Base-by-base conservation (phyloP, 306 rosid species). In the Dalbergia cochinchinensis region DNA sequence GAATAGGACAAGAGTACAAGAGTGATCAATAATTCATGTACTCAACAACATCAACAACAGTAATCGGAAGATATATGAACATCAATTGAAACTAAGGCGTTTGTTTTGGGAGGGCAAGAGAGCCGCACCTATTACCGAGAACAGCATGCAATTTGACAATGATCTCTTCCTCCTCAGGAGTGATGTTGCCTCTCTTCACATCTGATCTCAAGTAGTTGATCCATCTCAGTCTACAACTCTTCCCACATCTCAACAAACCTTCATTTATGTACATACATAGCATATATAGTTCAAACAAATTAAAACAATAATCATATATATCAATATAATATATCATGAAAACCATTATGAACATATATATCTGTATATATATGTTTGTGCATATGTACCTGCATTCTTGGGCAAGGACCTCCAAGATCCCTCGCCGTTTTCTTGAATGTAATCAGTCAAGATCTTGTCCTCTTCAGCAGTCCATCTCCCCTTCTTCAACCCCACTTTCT, bases 381-480 rank as follows among this genome's bases (percentile, higher is more conserved):
- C 7, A 35, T 19, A 31, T 4, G 16, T 82, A 89, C 97, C 96
- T 42, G 98, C 97, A 85, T 94, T 90, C 68, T 90, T 89, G 82
- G 98, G 97, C 68, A 94, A 82, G 41, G 89, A 85, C 71, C 97
- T 90, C 98, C 97, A 94, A 0, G 92, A 90, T 7, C 97, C 97
- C 80, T 94, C 94, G 13, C 98, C 98, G 15, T 91, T 80, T 48
- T 58, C 66, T 66, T 84, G 77, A 37, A 94, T 92, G 82, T 94
- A 92, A 5, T 86, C 85, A 18, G 89, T 92, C 65, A 92, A 82
- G 69, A 85, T 88, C 71, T 82, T 62, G 70, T 94, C 98, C 78
- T 94, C 98, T 84, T 92, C 96, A 35, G 89, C 88, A 3, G 97
- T 94, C 97, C 98, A 94, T 78, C 97, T 88, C 77, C 97, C 97